Evolutionary conservation across 441 rosid species (phyloP).

Genomic region (Biscutella auriculata): DNA sequence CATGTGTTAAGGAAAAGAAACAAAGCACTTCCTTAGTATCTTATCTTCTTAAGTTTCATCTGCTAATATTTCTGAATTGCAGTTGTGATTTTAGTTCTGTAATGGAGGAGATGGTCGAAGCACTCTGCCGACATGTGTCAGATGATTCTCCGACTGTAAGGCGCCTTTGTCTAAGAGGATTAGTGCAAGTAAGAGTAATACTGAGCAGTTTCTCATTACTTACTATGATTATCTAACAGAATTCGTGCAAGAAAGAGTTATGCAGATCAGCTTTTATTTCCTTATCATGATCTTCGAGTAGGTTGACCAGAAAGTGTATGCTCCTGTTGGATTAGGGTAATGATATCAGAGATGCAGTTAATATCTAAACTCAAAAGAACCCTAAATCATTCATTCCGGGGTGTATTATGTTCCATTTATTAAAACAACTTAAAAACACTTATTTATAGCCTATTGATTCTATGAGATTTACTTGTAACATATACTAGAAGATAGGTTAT

Average conservation of each 20-base stretch:
- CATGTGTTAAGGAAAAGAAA: neutral
- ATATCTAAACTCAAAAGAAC: neutral
- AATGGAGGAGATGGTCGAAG: conserved; percentile 93
- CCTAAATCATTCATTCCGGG: neutral
- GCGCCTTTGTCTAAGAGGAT: conserved; percentile 90
- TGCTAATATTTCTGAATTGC: conserved; percentile 27
- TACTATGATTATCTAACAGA: conserved; percentile 2
- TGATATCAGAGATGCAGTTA: neutral
- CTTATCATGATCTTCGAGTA: neutral
- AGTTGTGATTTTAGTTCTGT: conserved; percentile 70
- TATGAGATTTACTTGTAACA: neutral
- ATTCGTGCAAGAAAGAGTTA: conserved; percentile 7
- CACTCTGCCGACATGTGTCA: conserved; percentile 84
- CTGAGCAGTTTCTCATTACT: neutral
- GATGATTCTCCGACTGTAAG: conserved; percentile 95
- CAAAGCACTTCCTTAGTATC: neutral
- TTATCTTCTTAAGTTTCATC: neutral
- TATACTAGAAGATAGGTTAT: neutral
- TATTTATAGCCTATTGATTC: conserved; percentile 1
- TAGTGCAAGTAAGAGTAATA: conserved; percentile 59
- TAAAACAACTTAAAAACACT: neutral
- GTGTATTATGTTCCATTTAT: neutral
- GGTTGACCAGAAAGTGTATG: neutral
- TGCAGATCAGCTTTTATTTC: neutral
- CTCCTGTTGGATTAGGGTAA: neutral